Evolutionary conservation across 805 yeast genomes (phyloP), one percentile per base, ranked within the genome.

Genomic region (Metschnikowia noctiluminum): DNA sequence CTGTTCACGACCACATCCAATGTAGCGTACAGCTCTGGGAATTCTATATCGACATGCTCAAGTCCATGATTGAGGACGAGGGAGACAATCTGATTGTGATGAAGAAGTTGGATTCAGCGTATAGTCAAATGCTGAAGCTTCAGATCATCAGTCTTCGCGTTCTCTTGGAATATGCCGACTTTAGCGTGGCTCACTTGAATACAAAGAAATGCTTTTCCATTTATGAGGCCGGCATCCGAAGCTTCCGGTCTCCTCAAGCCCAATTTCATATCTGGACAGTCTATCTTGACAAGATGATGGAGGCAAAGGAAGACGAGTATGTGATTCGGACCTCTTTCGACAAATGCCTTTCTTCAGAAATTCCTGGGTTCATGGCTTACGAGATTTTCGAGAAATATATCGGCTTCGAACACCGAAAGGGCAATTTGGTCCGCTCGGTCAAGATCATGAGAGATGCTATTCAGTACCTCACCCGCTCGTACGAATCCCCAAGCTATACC

Each of bases 241-340:
- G 76, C 6, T 91, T 90, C 60, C 66, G 71, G 11, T 82, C 78
- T 52, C 84, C 89, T 0, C 73, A 79, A 3, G 62, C 73, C 9
- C 59, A 57, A 38, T 82, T 76, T 57, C 88, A 88, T 55, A 71
- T 90, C 14, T 89, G 92, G 91, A 79, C 77, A 45, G 68, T 78
- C 9, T 91, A 89, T 62, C 61, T 90, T 31, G 64, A 76, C 0
- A 81, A 78, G 46, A 76, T 81, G 0, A 53, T 84, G 3, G 57
- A 51, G 26, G 43, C 44, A 16, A 39, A 40, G 2, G 38, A 42
- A 34, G 8, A 34, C 1, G 16, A 37, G 1, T 70, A 68, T 38
- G 51, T 70, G 31, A 65, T 87, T 6, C 69, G 96, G 35, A 96
- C 87, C 49, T 59, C 86, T 13, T 90, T 87, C 66, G 96, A 89